Base-by-base conservation (phyloP, 257 asterid species). In the Przewalskia tangutica region DNA sequence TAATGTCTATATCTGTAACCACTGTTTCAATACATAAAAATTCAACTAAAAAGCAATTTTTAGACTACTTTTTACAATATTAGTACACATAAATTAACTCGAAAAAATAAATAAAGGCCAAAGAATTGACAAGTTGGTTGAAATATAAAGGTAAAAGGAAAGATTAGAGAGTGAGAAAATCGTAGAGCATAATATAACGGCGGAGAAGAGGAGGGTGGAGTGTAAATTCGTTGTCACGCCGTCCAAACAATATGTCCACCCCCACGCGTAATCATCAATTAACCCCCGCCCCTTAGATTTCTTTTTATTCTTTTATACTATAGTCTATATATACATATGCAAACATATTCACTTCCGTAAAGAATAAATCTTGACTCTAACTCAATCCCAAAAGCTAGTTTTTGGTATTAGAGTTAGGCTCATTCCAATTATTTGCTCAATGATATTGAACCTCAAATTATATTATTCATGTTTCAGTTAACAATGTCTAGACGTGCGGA, bases 201-300 rank as follows among this genome's bases (percentile, higher is more conserved):
- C 71, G 63, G 91, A 38, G 53, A 40, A 81, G 46, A 54, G 63
- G 56, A 81, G 85, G 92, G 88, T 87, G 93, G 97, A 94, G 97
- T 93, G 95, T 90, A 81, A 85, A 76, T 86, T 84, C 83, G 89
- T 83, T 92, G 92, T 86, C 97, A 92, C 95, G 94, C 98, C 98
- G 98, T 83, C 98, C 98, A 93, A 93, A 92, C 87, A 91, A 62
- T 86, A 83, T 87, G 90, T 94, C 93, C 84, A 3, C 95, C 32
- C 95, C 92, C 98, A 92, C 97, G 98, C 97, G 97, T 83, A 93
- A 90, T 93, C 93, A 89, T 83, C 88, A 85, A 54, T 88, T 34
- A 64, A 81, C 84, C 62, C 82, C 64, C 77, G 84, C 81, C 56
- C n/a, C 55, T 68, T 59, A 40, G 2, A 79, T 40, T 60, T 8